phyloP scores from a whole-genome alignment of 2,329 filamentous ascomycete species.

The Fonsecaea monophora region DNA sequence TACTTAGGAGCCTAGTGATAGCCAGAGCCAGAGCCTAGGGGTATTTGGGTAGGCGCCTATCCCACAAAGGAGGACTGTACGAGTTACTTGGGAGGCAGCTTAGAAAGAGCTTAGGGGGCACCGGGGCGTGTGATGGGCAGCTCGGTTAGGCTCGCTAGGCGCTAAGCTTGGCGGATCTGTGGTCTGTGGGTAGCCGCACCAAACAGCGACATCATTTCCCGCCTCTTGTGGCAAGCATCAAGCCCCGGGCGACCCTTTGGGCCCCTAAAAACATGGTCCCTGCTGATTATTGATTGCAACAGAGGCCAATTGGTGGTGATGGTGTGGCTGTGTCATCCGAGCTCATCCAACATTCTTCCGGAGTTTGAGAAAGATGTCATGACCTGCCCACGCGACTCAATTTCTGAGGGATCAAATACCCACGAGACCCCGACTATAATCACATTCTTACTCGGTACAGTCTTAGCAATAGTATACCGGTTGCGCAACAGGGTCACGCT shows the following conservation, averaged over 20 bases:
- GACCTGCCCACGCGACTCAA: constrained; percentile 17
- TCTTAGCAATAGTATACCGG: not conserved
- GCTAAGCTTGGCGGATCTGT: not conserved
- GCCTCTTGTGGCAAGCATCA: not conserved
- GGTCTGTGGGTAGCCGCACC: not conserved
- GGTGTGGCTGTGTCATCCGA: constrained; percentile 18
- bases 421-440: constrained; percentile 1
- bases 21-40: not conserved
- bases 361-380: constrained; percentile 11
- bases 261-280: not conserved
- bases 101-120: not conserved
- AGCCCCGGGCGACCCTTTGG: not conserved
- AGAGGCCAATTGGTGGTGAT: constrained; percentile 7
- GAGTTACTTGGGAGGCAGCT: not conserved
- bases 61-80: not conserved
- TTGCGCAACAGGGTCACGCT: not conserved
- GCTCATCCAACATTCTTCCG: constrained; percentile 14
- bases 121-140: not conserved
- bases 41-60: not conserved
- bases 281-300: constrained; percentile 3
- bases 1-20: not conserved
- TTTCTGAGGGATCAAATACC: constrained; percentile 14
- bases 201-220: not conserved
- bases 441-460: not conserved
- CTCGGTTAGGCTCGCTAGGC: not conserved